Conservation (phyloP, 148 eudicot genomes). For the Polygonum aviculare region DNA sequence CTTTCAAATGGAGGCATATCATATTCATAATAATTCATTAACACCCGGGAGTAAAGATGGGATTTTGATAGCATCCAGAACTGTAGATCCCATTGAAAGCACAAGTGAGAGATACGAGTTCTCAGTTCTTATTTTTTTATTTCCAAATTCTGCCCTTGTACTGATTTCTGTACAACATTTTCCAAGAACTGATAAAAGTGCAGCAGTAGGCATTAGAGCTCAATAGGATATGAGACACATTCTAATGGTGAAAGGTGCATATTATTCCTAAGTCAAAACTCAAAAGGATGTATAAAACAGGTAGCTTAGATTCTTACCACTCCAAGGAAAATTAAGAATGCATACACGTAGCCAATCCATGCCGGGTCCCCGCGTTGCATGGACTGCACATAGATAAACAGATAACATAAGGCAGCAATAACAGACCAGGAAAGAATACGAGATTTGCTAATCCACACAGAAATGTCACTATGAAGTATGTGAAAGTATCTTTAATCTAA, state of each 20-base stretch:
- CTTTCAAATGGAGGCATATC: neutral
- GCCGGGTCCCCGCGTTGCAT: constrained; percentile 94
- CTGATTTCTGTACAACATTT: neutral
- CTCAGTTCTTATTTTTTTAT: neutral
- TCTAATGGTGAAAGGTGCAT: neutral
- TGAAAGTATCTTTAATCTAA: neutral
- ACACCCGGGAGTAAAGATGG: neutral
- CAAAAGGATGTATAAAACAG: neutral
- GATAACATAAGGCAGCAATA: constrained; percentile 8
- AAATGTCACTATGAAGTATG: neutral
- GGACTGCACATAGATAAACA: constrained; percentile 48
- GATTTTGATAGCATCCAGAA: neutral
- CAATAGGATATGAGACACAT: neutral
- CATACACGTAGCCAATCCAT: constrained; percentile 86
- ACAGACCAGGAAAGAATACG: neutral
- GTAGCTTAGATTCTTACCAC: constrained; percentile 55
- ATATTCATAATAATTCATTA: neutral
- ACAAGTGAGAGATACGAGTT: neutral
- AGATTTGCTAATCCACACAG: neutral
- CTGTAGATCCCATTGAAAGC: neutral
- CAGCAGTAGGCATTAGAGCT: neutral
- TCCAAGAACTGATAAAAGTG: neutral
- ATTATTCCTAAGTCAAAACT: no score
- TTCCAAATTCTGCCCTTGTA: neutral
- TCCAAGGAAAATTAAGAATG: constrained; percentile 81